Evolutionary conservation across 208 protist species (phyloP), one percentile per base, ranked within the genome.

Genomic region (Zelonia costaricensis): DNA sequence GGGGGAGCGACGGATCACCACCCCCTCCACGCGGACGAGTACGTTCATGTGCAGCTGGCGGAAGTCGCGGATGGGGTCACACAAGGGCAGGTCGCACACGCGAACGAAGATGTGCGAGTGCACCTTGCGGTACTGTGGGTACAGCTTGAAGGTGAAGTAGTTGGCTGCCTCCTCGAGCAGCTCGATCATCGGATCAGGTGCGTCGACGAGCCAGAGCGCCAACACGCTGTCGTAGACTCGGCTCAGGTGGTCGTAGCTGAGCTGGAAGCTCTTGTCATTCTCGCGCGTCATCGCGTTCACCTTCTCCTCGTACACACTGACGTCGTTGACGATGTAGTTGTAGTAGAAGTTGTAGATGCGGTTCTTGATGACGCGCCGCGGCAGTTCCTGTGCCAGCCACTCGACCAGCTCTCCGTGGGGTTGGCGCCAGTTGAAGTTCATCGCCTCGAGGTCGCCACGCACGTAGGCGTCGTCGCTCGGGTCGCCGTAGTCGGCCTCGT

Each of bases 31-130:
- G 27, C 95, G 91, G 27, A 99, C 91, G 0, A 99, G 84, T 35
- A 94, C 84, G 79, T 99, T 99, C 74, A 99, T 93, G 69, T 99
- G 98, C 42, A 94, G 62, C 69, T 98, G 91, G n/a, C 98, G 88
- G 42, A 99, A 93, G 39, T 99, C 97, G 23, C 98, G 91, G 44
- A 99, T 94, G 18, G 92, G 87, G 69, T 99, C 98, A 49, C 86
- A 86, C 42, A 99, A 67, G 18, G 98, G 98, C 30, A 99, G 76
- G 51, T 99, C 93, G 42, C 87, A 86, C 53, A 99, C 97, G 44
- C 99, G 94, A 23, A 99, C 97, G 54, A 98, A 94, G 51, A 99
- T 82, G 91, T 78, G 54, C 30, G 60, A 63, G 74, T 92, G 86
- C 46, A 99, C 97, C 45, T 89, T 83, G 18, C 74, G 53, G 77